Percentiles rank a stretch among this genome's conserved stretches.
Evolutionary conservation across 108 stramenopile genomes (phyloP).

Genomic region (Skeletonema grethae): DNA sequence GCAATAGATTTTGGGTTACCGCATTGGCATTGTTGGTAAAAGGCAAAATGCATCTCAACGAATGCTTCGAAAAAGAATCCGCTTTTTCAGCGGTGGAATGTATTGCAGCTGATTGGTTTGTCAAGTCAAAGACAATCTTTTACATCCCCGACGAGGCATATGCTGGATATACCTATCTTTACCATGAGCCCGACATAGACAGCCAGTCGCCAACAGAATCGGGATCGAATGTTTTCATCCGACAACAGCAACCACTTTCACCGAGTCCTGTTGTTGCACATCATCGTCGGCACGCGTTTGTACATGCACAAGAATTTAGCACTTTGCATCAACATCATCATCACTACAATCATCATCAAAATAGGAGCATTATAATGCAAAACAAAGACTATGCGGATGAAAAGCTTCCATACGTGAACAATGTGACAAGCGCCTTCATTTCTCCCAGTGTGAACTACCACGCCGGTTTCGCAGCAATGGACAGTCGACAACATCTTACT

Average conservation of each 20-base stretch:
- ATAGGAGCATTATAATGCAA: not conserved
- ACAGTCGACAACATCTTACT: not conserved
- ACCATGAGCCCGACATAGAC: not conserved
- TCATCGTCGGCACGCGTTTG: conserved; percentile 22
- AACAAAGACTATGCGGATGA: not conserved
- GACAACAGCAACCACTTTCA: not conserved
- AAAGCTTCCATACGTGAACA: not conserved
- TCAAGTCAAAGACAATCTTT: conserved; percentile 42
- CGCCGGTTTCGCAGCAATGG: not conserved
- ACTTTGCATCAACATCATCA: conserved; percentile 28
- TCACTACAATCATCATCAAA: conserved; percentile 7
- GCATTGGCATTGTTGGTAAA: conserved; percentile 1
- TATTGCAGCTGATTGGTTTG: conserved; percentile 35
- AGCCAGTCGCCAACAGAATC: not conserved
- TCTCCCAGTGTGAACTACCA: not conserved
- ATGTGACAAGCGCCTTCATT: not conserved
- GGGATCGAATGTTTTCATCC: not conserved
- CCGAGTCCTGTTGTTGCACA: not conserved
- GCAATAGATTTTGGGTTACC: no score
- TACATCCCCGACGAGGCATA: conserved; percentile 44
- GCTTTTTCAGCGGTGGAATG: conserved; percentile 26
- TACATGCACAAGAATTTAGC: conserved; percentile 11
- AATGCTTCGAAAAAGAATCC: conserved; percentile 37
- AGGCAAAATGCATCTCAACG: conserved; percentile 35
- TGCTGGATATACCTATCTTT: conserved; percentile 50